These are phyloP conservation scores for Pneumocystis jirovecii DNA, from an alignment of 1,139 yeast genomes.

Conservation along the genomic window DNA sequence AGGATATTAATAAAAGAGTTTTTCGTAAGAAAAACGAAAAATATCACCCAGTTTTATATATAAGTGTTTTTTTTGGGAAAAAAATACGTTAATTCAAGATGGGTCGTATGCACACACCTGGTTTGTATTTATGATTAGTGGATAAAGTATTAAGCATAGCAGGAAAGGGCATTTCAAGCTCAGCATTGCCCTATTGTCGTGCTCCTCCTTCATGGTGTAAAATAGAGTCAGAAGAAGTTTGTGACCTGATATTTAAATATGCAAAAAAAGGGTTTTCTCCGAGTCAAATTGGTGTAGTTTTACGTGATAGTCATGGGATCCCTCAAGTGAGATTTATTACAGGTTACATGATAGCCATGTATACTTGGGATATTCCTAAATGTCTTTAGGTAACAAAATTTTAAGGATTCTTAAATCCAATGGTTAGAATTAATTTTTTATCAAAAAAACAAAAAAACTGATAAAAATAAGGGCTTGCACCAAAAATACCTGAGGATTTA, in stretches of 20 bases:
- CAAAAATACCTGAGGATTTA: slow-evolving; percentile 99
- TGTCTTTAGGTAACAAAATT: slow-evolving; percentile 54
- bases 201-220: slow-evolving; percentile 99
- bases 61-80: not conserved
- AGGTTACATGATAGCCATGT: slow-evolving; percentile 32
- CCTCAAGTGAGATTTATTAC: slow-evolving; percentile 94
- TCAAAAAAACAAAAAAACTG: slow-evolving; percentile 26
- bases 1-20: not conserved
- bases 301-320: slow-evolving; percentile 99
- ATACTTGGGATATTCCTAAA: not conserved
- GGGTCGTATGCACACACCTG: not conserved
- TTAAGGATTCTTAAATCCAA: slow-evolving; percentile 97
- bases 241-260: slow-evolving; percentile 97
- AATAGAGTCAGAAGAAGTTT: slow-evolving; percentile 85
- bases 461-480: slow-evolving; percentile 56
- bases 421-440: slow-evolving; percentile 42
- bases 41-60: not conserved
- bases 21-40: not conserved
- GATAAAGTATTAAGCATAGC: slow-evolving; percentile 22
- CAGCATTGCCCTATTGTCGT: slow-evolving; percentile 99
- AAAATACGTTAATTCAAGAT: not conserved
- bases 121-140: not conserved
- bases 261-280: slow-evolving; percentile 99
- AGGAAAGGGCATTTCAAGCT: slow-evolving; percentile 98
- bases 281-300: slow-evolving; percentile 96